Conservation (phyloP, 2,329 filamentous ascomycete genomes). For the Myriangium duriaei region DNA sequence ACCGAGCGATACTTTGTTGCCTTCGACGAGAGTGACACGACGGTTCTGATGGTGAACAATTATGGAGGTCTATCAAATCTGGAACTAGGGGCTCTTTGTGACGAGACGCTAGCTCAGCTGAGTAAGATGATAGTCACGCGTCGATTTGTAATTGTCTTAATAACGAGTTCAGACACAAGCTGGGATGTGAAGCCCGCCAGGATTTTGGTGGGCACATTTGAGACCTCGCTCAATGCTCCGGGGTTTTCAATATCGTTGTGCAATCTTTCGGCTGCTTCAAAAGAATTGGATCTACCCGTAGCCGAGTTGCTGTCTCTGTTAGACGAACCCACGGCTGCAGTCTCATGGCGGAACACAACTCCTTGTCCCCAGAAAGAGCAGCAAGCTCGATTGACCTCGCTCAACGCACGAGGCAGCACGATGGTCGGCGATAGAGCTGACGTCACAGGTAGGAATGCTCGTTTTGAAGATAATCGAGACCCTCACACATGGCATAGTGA, state of each 20-base stretch:
- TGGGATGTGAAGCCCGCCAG: slow-evolving; percentile 44
- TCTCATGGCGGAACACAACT: slow-evolving; percentile 44
- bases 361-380: slow-evolving; percentile 43
- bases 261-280: slow-evolving; percentile 36
- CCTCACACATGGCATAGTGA: no score
- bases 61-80: slow-evolving; percentile 59
- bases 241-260: slow-evolving; percentile 58
- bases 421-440: no score
- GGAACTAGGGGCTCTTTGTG: slow-evolving; percentile 58
- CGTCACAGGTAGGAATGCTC: no score
- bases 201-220: slow-evolving; percentile 53
- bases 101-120: slow-evolving; percentile 52
- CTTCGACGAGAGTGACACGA: slow-evolving; percentile 46
- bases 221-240: slow-evolving; percentile 58
- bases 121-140: no score
- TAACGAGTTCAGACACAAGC: slow-evolving; percentile 41
- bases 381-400: slow-evolving; percentile 51
- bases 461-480: no score
- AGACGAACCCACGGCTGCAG: slow-evolving; percentile 53
- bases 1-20: slow-evolving; percentile 55
- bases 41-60: slow-evolving; percentile 61
- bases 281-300: slow-evolving; percentile 40
- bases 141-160: no score
- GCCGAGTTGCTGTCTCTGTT: slow-evolving; percentile 52
- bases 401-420: slow-evolving; percentile 35